Evolutionary conservation across 2,329 filamentous ascomycete genomes (phyloP).

Genomic region (Acephala macrosclerotiorum): DNA sequence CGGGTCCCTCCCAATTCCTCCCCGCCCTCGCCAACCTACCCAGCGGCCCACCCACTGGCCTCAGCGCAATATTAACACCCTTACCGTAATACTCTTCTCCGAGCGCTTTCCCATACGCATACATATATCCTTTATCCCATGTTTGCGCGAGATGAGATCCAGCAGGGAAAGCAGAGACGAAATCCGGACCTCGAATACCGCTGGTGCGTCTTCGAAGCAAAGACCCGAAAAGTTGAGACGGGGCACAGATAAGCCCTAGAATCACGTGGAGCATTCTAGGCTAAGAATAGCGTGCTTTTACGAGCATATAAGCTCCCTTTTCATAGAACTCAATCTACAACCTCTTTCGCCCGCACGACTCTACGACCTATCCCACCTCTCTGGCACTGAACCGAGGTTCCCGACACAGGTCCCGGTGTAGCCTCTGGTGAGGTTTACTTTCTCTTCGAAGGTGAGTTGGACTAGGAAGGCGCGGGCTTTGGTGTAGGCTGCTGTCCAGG

Average conservation of each 20-base stretch:
- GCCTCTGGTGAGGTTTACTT: conserved; percentile 53
- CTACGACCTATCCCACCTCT: no score
- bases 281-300: no score
- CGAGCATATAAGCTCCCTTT: no score
- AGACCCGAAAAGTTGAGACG: conserved; percentile 26
- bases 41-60: conserved; percentile 75
- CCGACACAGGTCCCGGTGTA: conserved; percentile 25
- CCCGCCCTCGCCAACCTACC: conserved; percentile 68
- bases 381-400: conserved; percentile 22
- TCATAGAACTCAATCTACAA: no score
- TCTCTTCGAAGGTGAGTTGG: conserved; percentile 79
- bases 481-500: conserved; percentile 71
- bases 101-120: conserved; percentile 74
- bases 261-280: no score
- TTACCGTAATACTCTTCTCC: conserved; percentile 78
- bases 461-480: conserved; percentile 73
- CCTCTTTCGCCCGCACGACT: no score
- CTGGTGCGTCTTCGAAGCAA: conserved; percentile 33
- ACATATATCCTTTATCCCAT: conserved; percentile 78
- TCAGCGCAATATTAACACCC: conserved; percentile 80
- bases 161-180: conserved; percentile 68
- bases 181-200: conserved; percentile 53
- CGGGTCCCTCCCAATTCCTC: conserved; percentile 50
- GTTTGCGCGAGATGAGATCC: conserved; percentile 70
- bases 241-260: no score